Evolutionary conservation across 2,329 filamentous ascomycete species (phyloP).

Genomic region (Sporothrix euskadiensis): DNA sequence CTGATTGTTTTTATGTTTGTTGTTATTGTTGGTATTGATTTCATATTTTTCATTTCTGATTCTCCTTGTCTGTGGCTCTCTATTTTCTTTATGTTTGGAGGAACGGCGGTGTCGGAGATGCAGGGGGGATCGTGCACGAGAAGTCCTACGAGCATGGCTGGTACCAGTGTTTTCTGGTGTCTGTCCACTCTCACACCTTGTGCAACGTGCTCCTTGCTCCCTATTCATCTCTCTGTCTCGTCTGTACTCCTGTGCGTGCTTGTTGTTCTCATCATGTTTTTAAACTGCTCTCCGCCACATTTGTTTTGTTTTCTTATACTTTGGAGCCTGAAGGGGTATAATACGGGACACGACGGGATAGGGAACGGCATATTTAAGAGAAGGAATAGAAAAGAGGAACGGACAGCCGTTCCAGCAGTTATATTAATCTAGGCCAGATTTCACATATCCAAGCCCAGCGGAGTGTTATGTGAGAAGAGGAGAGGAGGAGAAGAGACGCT

Average conservation of each 20-base stretch:
- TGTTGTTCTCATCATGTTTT: not conserved
- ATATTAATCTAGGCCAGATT: not conserved
- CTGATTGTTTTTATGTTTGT: slow-evolving; percentile 10
- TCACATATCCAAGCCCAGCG: not conserved
- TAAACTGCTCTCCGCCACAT: not conserved
- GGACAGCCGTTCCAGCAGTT: not conserved
- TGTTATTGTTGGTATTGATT: not conserved
- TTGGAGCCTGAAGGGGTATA: not conserved
- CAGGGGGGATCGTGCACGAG: not conserved
- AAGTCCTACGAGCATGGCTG: not conserved
- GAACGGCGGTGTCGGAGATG: not conserved
- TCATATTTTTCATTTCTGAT: not conserved
- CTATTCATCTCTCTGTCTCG: not conserved
- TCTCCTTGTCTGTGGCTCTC: not conserved
- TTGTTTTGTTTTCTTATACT: not conserved
- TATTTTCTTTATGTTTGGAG: not conserved
- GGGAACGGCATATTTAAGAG: not conserved
- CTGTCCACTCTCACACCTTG: not conserved
- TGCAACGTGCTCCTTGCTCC: not conserved
- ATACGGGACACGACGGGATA: not conserved
- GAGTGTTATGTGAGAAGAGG: not conserved
- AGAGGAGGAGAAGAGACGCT: not conserved
- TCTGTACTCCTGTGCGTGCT: not conserved
- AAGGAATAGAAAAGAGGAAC: not conserved
- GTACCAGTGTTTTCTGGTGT: not conserved